Percentiles rank a stretch among this genome's conserved stretches.
Conservation (phyloP, 2,329 filamentous ascomycete species). For the Fusarium compactum region DNA sequence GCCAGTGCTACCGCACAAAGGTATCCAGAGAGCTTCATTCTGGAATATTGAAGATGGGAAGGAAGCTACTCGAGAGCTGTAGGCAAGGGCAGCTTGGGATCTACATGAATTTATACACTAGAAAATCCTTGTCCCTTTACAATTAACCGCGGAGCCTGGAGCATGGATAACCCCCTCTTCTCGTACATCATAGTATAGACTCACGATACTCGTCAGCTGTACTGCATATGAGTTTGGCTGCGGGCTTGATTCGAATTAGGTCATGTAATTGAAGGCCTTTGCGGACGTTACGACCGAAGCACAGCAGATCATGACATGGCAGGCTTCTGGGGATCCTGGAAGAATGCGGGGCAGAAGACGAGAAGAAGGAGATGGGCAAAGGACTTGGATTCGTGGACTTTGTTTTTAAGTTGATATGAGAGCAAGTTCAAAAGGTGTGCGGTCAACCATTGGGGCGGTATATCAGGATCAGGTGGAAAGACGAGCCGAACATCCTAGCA, state of each 20-base stretch:
- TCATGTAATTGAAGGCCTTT: background rate
- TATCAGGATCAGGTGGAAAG: constrained; percentile 27
- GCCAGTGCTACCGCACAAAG: constrained; percentile 43
- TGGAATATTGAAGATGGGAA: constrained; percentile 14
- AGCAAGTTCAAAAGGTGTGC: constrained; percentile 3
- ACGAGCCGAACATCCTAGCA: constrained; percentile 46
- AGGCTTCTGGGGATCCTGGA: constrained; percentile 30
- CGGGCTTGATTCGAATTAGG: background rate
- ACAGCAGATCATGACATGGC: constrained; percentile 31
- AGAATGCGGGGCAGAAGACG: constrained; percentile 40
- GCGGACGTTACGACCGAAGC: constrained; percentile 7
- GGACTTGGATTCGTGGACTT: constrained; percentile 40
- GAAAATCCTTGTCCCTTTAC: constrained; percentile 3
- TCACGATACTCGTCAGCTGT: constrained; percentile 1
- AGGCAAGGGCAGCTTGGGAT: constrained; percentile 12
- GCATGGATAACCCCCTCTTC: background rate
- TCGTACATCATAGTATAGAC: background rate
- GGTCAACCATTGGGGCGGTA: constrained; percentile 8
- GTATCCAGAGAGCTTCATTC: constrained; percentile 50
- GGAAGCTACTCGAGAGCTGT: constrained; percentile 14
- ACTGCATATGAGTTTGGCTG: constrained; percentile 11
- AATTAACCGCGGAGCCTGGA: constrained; percentile 40
- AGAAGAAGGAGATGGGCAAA: constrained; percentile 16
- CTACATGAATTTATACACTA: constrained; percentile 25
- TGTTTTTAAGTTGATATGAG: constrained; percentile 20